Percentiles rank a stretch among this genome's conserved stretches.
These are phyloP conservation scores for Pseudogymnoascus sp. DNA, from an alignment of 2,329 filamentous ascomycete genomes.

Conservation along the genomic window DNA sequence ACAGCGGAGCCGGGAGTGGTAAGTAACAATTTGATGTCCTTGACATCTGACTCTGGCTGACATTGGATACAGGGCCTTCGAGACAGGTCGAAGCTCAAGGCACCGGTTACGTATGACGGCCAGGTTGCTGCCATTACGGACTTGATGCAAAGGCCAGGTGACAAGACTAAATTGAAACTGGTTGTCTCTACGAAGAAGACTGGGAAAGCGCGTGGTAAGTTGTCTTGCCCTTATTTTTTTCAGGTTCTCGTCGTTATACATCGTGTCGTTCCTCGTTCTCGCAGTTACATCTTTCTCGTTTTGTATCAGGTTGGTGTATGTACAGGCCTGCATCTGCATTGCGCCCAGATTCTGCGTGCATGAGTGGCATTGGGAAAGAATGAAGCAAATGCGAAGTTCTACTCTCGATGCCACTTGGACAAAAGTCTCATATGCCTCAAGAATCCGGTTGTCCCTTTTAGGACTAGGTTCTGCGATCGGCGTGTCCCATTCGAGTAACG, in stretches of 20 bases:
- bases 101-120: background rate
- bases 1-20: background rate
- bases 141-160: background rate
- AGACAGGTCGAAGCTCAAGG: background rate
- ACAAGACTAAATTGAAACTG: background rate
- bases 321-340: background rate
- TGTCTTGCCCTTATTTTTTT: background rate
- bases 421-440: slow-evolving; percentile 1
- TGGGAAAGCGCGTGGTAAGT: background rate
- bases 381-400: background rate
- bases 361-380: background rate
- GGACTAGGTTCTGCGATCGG: background rate
- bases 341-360: background rate
- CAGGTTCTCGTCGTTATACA: background rate
- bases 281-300: background rate
- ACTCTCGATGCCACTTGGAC: background rate
- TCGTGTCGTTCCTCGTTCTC: background rate
- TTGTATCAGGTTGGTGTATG: background rate
- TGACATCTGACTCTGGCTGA: background rate
- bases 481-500: background rate
- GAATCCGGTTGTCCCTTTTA: background rate
- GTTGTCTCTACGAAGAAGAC: background rate
- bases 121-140: background rate
- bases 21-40: background rate
- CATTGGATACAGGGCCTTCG: background rate